phyloP scores from a whole-genome alignment of 2,329 filamentous ascomycete species.

The Fusarium sp. region DNA sequence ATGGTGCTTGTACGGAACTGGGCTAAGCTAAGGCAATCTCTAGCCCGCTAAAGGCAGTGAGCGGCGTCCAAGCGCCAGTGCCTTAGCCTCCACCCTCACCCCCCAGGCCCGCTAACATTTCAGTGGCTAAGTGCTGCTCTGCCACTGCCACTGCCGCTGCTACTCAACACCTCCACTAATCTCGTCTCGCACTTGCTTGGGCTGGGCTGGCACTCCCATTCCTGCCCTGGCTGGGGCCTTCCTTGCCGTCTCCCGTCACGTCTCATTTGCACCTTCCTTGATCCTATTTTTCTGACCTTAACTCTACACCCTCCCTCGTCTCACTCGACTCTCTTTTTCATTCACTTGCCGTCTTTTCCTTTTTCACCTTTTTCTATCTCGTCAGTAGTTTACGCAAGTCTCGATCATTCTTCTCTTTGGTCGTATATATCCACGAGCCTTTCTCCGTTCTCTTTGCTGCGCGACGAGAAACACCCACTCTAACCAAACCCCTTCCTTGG shows the following conservation, averaged over 20 bases:
- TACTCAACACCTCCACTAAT: constrained; percentile 5
- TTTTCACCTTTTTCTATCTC: constrained; percentile 11
- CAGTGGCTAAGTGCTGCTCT: constrained; percentile 28
- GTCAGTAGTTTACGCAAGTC: neutral
- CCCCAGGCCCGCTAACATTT: constrained; percentile 16
- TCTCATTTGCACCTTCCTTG: constrained; percentile 17
- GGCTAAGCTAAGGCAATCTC: constrained; percentile 23
- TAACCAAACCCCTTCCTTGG: neutral
- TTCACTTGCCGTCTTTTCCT: constrained; percentile 15
- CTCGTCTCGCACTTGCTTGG: constrained; percentile 21
- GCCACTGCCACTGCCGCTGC: constrained; percentile 12
- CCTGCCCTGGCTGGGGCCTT: constrained; percentile 17
- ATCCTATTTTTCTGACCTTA: neutral
- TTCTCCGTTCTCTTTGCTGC: constrained; percentile 40
- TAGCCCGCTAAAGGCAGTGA: constrained; percentile 33
- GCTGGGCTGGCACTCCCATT: constrained; percentile 30
- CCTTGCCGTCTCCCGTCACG: constrained; percentile 15
- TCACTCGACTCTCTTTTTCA: neutral
- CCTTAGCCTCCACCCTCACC: constrained; percentile 1
- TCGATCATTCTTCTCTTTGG: constrained; percentile 10
- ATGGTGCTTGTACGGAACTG: constrained; percentile 19
- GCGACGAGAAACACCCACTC: constrained; percentile 38
- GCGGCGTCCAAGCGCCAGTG: constrained; percentile 26
- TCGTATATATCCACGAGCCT: constrained; percentile 3
- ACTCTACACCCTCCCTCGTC: constrained; percentile 14